Percentiles rank a stretch among this genome's conserved stretches.
phyloP scores from a whole-genome alignment of 805 yeast species.

The Kodamaea kakaduensis region DNA sequence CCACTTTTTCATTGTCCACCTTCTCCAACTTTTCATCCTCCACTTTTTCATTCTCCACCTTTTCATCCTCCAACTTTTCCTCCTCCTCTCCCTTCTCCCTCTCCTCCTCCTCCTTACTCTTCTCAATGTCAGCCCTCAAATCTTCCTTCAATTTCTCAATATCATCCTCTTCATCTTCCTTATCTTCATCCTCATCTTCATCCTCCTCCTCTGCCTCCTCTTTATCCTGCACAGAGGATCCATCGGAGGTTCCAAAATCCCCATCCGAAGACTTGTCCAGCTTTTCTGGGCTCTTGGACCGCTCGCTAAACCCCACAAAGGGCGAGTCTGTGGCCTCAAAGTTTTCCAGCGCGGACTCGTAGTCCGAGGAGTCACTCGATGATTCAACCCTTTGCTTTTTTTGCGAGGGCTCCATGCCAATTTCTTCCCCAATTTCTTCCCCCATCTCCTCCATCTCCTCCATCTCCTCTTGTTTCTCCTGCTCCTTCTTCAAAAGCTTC shows the following conservation, averaged over 20 bases:
- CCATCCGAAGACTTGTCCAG: no score
- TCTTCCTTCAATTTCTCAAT: slow-evolving; percentile 17
- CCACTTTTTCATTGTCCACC: no score
- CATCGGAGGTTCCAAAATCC: no score
- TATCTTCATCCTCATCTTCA: slow-evolving; percentile 7
- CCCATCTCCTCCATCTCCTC: slow-evolving; percentile 18
- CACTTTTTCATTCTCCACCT: no score
- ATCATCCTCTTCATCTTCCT: slow-evolving; percentile 10
- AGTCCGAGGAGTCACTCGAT: slow-evolving; percentile 21
- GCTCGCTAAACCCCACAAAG: slow-evolving; percentile 12
- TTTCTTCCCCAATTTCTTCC: slow-evolving; percentile 13
- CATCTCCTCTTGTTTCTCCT: slow-evolving; percentile 20
- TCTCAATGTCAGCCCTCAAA: no score
- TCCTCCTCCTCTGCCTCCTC: slow-evolving; percentile 1
- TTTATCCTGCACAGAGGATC: no score
- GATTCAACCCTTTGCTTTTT: slow-evolving; percentile 12
- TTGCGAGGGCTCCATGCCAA: slow-evolving; percentile 9
- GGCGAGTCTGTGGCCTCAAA: slow-evolving; percentile 16
- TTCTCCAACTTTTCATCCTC: no score
- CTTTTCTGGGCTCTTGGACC: slow-evolving; percentile 6
- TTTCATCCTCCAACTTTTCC: no score
- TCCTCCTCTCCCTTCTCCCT: no score
- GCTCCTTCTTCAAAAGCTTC: slow-evolving; percentile 22
- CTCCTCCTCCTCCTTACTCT: slow-evolving; percentile 21
- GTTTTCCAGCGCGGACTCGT: slow-evolving; percentile 33